Percentiles rank a stretch among this genome's conserved stretches.
These are phyloP conservation scores for Leptographium galeiforme DNA, from an alignment of 2,329 filamentous ascomycete genomes.

Conservation along the genomic window DNA sequence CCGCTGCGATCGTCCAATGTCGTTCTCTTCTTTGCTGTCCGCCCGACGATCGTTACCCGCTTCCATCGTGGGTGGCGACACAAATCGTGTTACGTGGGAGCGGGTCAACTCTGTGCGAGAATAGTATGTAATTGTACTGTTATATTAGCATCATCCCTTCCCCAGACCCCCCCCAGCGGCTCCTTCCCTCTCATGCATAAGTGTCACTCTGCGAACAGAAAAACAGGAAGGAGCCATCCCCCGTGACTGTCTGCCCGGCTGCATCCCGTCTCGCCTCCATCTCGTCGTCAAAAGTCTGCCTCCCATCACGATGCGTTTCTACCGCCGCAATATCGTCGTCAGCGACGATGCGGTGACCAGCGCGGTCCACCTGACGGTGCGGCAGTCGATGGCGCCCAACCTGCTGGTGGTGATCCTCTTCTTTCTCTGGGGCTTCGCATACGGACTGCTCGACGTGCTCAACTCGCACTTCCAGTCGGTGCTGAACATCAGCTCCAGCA, in stretches of 20 bases:
- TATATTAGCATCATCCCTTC: too few species aligned
- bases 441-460: slow-evolving; percentile 27
- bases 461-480: slow-evolving; percentile 36
- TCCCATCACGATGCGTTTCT: slow-evolving; percentile 14
- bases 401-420: slow-evolving; percentile 21
- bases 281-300: neutral
- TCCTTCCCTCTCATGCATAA: neutral
- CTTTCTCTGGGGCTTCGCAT: slow-evolving; percentile 24
- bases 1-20: neutral
- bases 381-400: slow-evolving; percentile 21
- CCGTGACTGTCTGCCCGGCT: neutral
- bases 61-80: too few species aligned
- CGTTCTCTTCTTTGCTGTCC: too few species aligned
- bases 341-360: slow-evolving; percentile 20
- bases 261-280: neutral
- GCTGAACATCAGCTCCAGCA: slow-evolving; percentile 29
- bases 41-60: too few species aligned
- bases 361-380: slow-evolving; percentile 19
- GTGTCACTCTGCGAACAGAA: neutral
- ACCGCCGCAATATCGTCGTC: slow-evolving; percentile 19
- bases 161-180: too few species aligned
- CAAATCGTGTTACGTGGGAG: too few species aligned
- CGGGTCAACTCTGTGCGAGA: too few species aligned
- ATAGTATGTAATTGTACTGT: too few species aligned
- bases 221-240: neutral